Conservation (phyloP, 2,329 filamentous ascomycete genomes). For the Stachybotrys echinatus region DNA sequence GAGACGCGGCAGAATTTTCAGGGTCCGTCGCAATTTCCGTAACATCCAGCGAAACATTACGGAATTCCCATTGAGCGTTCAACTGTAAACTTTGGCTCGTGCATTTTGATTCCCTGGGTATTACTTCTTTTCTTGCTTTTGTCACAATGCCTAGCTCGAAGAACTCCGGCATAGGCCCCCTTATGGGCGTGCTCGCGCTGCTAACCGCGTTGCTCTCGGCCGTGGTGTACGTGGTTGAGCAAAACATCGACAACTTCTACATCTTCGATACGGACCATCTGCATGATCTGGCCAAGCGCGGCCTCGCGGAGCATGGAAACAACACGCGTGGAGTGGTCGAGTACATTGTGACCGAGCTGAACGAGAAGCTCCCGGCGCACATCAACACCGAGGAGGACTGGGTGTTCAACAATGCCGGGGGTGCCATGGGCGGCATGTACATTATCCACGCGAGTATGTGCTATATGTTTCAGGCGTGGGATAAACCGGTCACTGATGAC, state of each 20-base stretch:
- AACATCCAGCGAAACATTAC: too few species aligned
- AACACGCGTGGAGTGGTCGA: slow-evolving; percentile 65
- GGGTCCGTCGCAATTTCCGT: neutral
- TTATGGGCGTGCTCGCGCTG: slow-evolving; percentile 46
- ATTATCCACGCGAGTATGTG: slow-evolving; percentile 75
- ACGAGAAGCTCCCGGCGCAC: slow-evolving; percentile 42
- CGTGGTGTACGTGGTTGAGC: slow-evolving; percentile 50
- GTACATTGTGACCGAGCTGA: slow-evolving; percentile 66
- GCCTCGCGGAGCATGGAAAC: slow-evolving; percentile 65
- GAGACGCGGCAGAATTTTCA: slow-evolving; percentile 7
- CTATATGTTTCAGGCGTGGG: neutral
- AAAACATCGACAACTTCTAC: slow-evolving; percentile 62
- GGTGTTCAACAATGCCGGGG: slow-evolving; percentile 89
- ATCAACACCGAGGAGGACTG: slow-evolving; percentile 73
- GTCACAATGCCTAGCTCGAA: slow-evolving; percentile 9
- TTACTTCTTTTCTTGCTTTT: too few species aligned
- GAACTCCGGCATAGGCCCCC: slow-evolving; percentile 22
- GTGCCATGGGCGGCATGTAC: slow-evolving; percentile 89
- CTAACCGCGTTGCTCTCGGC: slow-evolving; percentile 49
- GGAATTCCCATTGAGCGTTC: too few species aligned
- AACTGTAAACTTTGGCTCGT: too few species aligned
- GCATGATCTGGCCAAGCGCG: slow-evolving; percentile 61
- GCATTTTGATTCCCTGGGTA: too few species aligned
- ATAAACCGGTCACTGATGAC: neutral
- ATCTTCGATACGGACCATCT: slow-evolving; percentile 67